Evolutionary conservation across 768 basidiomycete genomes (phyloP).

Genomic region (Aureoboletus auriporus): DNA sequence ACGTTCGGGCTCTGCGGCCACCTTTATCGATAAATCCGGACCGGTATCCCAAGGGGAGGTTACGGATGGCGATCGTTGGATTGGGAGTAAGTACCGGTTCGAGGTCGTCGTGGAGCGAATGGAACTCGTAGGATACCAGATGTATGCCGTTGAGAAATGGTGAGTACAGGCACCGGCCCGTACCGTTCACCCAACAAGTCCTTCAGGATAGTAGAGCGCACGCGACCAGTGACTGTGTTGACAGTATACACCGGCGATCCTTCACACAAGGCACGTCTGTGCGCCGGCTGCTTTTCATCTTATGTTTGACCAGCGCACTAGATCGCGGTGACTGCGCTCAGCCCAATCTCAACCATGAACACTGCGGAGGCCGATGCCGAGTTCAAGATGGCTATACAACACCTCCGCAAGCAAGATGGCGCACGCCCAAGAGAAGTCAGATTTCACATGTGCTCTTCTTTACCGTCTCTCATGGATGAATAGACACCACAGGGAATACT

Average conservation of each 20-base stretch:
- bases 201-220: slow-evolving; percentile 63
- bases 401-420: slow-evolving; percentile 58
- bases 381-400: slow-evolving; percentile 58
- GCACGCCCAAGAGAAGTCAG: slow-evolving; percentile 68
- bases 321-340: slow-evolving; percentile 60
- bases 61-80: slow-evolving; percentile 37
- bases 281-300: background rate
- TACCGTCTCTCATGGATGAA: slow-evolving; percentile 3
- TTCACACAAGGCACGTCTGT: slow-evolving; percentile 50
- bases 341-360: slow-evolving; percentile 40
- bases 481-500: slow-evolving; percentile 65
- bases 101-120: slow-evolving; percentile 46
- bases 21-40: slow-evolving; percentile 17
- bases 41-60: slow-evolving; percentile 9
- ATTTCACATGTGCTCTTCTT: background rate
- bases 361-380: slow-evolving; percentile 45
- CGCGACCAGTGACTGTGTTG: slow-evolving; percentile 55
- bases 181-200: background rate
- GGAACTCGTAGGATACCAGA: slow-evolving; percentile 59
- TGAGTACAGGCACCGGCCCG: slow-evolving; percentile 24
- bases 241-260: slow-evolving; percentile 77
- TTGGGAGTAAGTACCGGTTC: slow-evolving; percentile 44
- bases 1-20: slow-evolving; percentile 29
- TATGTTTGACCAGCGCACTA: slow-evolving; percentile 26
- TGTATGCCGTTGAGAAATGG: slow-evolving; percentile 89